Evolutionary conservation across 441 rosid species (phyloP), one percentile per base, ranked within the genome.

Genomic region (Populus hybrid): DNA sequence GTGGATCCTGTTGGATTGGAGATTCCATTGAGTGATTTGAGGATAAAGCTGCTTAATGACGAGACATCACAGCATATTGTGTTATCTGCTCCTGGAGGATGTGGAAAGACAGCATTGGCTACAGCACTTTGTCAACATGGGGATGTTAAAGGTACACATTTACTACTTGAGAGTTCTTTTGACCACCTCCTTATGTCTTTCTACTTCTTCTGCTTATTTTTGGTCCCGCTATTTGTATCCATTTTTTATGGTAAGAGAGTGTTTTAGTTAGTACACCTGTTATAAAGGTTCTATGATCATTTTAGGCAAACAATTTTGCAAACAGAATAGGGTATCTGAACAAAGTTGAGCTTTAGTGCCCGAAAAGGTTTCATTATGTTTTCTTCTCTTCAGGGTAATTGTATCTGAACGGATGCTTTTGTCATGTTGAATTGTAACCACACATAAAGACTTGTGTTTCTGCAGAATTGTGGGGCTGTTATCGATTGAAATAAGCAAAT

Each of bases 101-200:
- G 87, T 18, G 97, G 94, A 23, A 92, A 92, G 76, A 91, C 94
- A 61, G 89, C 88, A 0, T 78, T 90, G 59, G 88, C 86, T 61
- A 83, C 68, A 67, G 74, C 85, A 11, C 81, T 94, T 63, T 91
- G 97, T 42, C 83, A 82, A 7, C 91, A 90, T 21, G 1, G n/a
- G 35, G 71, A 73, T 6, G 79, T 91, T 81, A 69, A 84, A 82
- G 86, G 95, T 91, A 78, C 74, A 6, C 24, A 24, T 61, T 35
- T 30, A 30, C 32, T 16, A 12, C 42, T 11, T 18, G 30, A 40
- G 23, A 42, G 14, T 75, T 67, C 12, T 40, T 19, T 76, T 35
- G 10, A 57, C 21, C 40, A 30, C 28, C 67, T 30, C 19, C 16
- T n/a, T 3, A 23, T 35, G 7, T 61, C 28, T 38, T 14, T 1